Evolutionary conservation across 2,329 filamentous ascomycete species (phyloP).

Genomic region (Claviceps arundinis): DNA sequence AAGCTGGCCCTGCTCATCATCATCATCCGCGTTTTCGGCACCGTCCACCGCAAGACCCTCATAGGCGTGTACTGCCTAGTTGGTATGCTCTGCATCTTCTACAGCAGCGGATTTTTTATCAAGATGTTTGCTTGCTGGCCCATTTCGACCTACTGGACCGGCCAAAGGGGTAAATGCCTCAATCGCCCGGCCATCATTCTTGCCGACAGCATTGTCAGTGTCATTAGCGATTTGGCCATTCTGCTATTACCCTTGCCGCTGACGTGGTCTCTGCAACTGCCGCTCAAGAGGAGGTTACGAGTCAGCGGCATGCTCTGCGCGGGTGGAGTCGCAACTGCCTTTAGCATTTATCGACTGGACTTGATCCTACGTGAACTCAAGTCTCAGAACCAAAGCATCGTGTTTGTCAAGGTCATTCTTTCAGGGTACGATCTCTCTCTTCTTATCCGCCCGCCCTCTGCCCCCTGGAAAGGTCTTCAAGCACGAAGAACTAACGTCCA

Average conservation of each 20-base stretch:
- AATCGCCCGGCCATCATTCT: slow-evolving; percentile 20
- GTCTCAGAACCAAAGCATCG: slow-evolving; percentile 14
- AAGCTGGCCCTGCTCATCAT: slow-evolving; percentile 30
- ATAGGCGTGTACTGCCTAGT: slow-evolving; percentile 26
- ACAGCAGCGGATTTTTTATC: slow-evolving; percentile 25
- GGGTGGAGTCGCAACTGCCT: slow-evolving; percentile 18
- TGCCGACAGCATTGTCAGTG: slow-evolving; percentile 19
- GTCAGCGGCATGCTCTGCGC: slow-evolving; percentile 17
- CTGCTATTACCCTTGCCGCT: slow-evolving; percentile 18
- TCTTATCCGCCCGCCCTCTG: neutral
- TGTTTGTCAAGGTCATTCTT: slow-evolving; percentile 15
- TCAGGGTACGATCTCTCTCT: slow-evolving; percentile 9
- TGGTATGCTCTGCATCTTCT: slow-evolving; percentile 24
- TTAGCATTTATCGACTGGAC: slow-evolving; percentile 17
- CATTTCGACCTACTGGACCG: slow-evolving; percentile 26
- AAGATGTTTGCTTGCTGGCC: slow-evolving; percentile 29
- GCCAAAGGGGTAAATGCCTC: slow-evolving; percentile 18
- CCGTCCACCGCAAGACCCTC: slow-evolving; percentile 24
- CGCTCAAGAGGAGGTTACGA: slow-evolving; percentile 16
- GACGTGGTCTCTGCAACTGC: slow-evolving; percentile 19
- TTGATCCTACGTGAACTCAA: slow-evolving; percentile 13
- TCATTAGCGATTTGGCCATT: slow-evolving; percentile 19
- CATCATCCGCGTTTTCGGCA: slow-evolving; percentile 28
- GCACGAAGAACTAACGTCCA: neutral
- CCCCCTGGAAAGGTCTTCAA: neutral